Conservation (phyloP, 305 asterid species). For the Solanum hybrid region DNA sequence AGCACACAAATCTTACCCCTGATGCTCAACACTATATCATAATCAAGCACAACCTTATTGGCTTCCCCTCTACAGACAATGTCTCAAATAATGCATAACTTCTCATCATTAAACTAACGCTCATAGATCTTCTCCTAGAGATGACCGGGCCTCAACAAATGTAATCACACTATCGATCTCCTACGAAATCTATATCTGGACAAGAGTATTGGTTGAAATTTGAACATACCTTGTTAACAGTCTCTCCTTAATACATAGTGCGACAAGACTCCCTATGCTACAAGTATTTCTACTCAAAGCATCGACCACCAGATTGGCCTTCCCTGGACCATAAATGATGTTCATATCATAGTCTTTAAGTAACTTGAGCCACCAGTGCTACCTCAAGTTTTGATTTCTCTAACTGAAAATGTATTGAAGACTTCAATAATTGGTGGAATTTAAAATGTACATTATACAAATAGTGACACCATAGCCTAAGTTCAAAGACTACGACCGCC, state of each 20-base stretch:
- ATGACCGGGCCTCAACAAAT: background rate
- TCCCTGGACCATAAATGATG: background rate
- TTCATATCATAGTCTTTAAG: background rate
- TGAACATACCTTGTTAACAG: background rate
- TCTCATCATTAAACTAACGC: background rate
- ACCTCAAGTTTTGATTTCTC: background rate
- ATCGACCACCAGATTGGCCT: background rate
- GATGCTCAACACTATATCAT: background rate
- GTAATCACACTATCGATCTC: background rate
- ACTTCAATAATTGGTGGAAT: background rate
- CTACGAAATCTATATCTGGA: background rate
- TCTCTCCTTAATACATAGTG: background rate
- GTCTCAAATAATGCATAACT: background rate
- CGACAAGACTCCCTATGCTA: background rate
- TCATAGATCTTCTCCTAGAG: background rate
- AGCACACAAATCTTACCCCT: background rate
- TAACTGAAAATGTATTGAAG: background rate
- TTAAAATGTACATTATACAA: background rate
- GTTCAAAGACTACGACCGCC: background rate
- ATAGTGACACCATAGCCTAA: background rate
- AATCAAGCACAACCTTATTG: background rate
- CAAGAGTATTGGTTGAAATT: background rate
- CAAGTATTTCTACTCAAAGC: background rate
- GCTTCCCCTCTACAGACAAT: background rate
- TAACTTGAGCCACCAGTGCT: background rate